Percentiles rank a stretch among this genome's conserved stretches.
These are phyloP conservation scores for Talaromyces sp. DNA, from an alignment of 2,329 filamentous ascomycete species.

Conservation along the genomic window DNA sequence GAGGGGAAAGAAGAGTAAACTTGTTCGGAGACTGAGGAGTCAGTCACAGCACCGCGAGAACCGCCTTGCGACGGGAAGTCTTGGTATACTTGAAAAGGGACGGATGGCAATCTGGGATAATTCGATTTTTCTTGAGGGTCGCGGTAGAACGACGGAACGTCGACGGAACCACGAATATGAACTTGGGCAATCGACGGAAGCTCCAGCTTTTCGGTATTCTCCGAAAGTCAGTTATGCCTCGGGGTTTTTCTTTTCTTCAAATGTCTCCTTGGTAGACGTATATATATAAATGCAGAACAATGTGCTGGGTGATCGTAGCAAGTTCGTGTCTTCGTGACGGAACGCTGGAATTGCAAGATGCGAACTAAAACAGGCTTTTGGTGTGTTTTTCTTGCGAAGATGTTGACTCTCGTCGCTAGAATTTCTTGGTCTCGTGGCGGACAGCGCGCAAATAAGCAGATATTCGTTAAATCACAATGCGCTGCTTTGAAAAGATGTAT, in stretches of 20 bases:
- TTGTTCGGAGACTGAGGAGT: constrained; percentile 39
- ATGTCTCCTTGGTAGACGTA: background rate
- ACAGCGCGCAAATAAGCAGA: background rate
- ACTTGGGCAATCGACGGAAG: constrained; percentile 81
- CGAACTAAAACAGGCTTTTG: constrained; percentile 19
- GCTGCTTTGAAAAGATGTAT: constrained; percentile 4
- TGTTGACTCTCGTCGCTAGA: constrained; percentile 3
- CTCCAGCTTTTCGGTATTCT: constrained; percentile 86
- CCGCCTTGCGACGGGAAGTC: constrained; percentile 70
- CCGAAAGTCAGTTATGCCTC: background rate
- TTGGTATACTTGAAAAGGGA: background rate
- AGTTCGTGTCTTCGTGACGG: constrained; percentile 35
- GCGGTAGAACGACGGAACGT: constrained; percentile 67
- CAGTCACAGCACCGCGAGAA: constrained; percentile 60
- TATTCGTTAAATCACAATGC: constrained; percentile 8
- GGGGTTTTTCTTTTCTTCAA: background rate
- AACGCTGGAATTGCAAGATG: constrained; percentile 22
- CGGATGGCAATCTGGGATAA: constrained; percentile 1
- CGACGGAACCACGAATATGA: constrained; percentile 57
- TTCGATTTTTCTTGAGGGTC: constrained; percentile 60
- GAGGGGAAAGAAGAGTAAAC: constrained; percentile 46
- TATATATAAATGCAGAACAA: background rate
- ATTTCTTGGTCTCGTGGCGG: background rate
- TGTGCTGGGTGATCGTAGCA: constrained; percentile 25
- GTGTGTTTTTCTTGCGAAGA: constrained; percentile 12